Evolutionary conservation across 805 yeast species (phyloP), one percentile per base, ranked within the genome.

Genomic region (Zygotorulaspora chibaensis): DNA sequence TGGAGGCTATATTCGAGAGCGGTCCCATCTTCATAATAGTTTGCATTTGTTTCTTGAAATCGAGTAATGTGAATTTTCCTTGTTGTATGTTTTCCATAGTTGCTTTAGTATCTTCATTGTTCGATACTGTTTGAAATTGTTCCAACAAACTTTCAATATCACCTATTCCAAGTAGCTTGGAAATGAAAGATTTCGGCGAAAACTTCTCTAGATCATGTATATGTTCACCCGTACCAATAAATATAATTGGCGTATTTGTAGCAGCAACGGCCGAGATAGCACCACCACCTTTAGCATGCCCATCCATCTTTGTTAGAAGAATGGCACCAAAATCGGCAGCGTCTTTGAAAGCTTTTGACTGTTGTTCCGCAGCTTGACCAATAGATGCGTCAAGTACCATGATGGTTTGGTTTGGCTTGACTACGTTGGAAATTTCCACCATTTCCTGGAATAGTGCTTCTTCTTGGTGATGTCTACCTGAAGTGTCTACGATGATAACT

Each of bases 281-380:
- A 74, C 99, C 99, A 70, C 99, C 99, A 66, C 99, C 99, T 69
- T 86, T 91, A 31, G 98, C 99, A 61, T 93, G 97, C 42, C 98
- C 98, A 68, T 91, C 99, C 95, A 91, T 82, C 66, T 91, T 91
- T 17, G 99, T 91, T 62, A 91, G 75, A 48, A 91, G 84, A 52
- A 91, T 91, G 20, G 97, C 89, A 58, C 99, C 99, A 61, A 93
- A 93, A 62, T 91, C 83, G 3, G 96, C 75, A 27, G 90, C 80
- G 42, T 90, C 96, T 67, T 91, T 93, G 71, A 91, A 91, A 0
- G 99, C 99, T 59, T 77, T 78, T 3, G 96, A 87, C 68, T 91
- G 99, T 7, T 84, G 77, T 71, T 91, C 96, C 2, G 99, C 99
- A 10, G 98, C 97, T 70, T 91, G 99, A 63, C 99, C 99, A 54